These are phyloP conservation scores for Nicotiana attenuata DNA, from an alignment of 257 asterid genomes.

Conservation along the genomic window DNA sequence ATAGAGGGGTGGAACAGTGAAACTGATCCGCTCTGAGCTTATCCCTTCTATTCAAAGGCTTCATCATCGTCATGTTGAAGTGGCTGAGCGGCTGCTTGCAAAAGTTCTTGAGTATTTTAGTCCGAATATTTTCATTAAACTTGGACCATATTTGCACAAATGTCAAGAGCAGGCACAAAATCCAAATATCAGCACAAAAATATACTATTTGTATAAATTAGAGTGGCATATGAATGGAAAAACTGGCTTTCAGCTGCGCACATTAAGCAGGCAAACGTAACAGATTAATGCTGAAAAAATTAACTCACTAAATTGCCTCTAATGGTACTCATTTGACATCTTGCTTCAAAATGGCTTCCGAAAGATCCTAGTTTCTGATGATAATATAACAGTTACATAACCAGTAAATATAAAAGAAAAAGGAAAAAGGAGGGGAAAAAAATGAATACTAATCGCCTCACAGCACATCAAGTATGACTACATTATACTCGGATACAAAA, in stretches of 20 bases:
- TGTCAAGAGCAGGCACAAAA: too few relatives aligned
- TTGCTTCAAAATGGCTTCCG: constrained; percentile 4
- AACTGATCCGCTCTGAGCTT: not conserved
- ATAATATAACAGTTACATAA: not conserved
- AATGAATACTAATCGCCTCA: not conserved
- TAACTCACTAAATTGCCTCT: not conserved
- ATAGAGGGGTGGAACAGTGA: not conserved
- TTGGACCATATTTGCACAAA: too few relatives aligned
- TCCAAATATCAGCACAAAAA: too few relatives aligned
- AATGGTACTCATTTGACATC: not conserved
- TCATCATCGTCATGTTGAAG: constrained; percentile 84
- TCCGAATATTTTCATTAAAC: too few relatives aligned
- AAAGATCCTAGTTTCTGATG: constrained; percentile 4
- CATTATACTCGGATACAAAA: not conserved
- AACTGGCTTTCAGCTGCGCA: too few relatives aligned
- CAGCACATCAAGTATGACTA: not conserved
- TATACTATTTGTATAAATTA: too few relatives aligned
- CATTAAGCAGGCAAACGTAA: too few relatives aligned
- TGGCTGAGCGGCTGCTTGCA: constrained; percentile 58
- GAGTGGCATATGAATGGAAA: too few relatives aligned
- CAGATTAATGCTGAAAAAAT: not conserved
- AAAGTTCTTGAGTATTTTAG: constrained; percentile 34
- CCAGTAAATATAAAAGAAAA: not conserved
- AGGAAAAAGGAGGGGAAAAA: not conserved
- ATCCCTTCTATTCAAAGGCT: constrained; percentile 39